A percentile compares a stretch with the other conserved stretches of the same genome.
Evolutionary conservation across 2,329 filamentous ascomycete species (phyloP).

Genomic region (Penicillium sp.): DNA sequence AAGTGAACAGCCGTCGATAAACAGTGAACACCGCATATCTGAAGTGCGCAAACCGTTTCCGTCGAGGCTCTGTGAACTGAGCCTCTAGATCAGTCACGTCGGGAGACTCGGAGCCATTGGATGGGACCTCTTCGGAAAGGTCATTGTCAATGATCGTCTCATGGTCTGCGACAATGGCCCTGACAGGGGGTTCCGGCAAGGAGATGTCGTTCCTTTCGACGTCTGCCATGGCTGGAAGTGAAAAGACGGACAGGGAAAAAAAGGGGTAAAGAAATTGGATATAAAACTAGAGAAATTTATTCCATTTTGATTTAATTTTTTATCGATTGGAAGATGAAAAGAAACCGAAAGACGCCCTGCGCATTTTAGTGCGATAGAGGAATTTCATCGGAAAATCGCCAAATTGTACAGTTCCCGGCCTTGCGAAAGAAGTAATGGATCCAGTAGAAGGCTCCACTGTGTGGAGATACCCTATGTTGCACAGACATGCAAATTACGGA

Average conservation of each 20-base stretch:
- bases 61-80: slow-evolving; percentile 6
- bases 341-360: neutral
- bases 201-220: slow-evolving; percentile 10
- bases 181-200: slow-evolving; percentile 7
- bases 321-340: neutral
- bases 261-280: neutral
- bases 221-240: slow-evolving; percentile 10
- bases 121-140: neutral
- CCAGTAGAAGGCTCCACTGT: slow-evolving; percentile 4
- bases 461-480: slow-evolving; percentile 8
- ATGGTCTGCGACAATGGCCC: slow-evolving; percentile 6
- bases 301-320: neutral
- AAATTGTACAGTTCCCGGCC: slow-evolving; percentile 2
- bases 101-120: neutral
- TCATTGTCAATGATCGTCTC: neutral
- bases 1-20: slow-evolving; percentile 43
- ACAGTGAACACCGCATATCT: slow-evolving; percentile 23
- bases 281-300: neutral
- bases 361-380: neutral
- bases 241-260: neutral
- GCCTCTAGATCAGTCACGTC: slow-evolving; percentile 11
- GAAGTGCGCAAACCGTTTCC: slow-evolving; percentile 12
- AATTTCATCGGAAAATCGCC: neutral
- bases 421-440: slow-evolving; percentile 1
- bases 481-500: neutral